A percentile compares a stretch with the other conserved stretches of the same genome.
Conservation (phyloP, 2,329 filamentous ascomycete genomes). For the Cladorrhinum sp. region DNA sequence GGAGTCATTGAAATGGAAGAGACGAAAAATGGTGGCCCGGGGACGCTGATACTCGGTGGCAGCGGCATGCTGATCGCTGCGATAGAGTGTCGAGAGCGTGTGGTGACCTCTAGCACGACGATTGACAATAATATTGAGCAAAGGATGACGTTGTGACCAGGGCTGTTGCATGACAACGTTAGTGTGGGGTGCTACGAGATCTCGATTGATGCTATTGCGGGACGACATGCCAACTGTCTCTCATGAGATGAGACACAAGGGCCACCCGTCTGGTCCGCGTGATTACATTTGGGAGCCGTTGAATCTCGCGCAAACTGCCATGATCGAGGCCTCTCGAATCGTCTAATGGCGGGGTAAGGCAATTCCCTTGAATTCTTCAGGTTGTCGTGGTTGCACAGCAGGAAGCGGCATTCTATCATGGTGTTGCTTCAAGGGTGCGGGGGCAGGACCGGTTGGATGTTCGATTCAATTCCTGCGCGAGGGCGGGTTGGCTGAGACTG, state of each 20-base stretch:
- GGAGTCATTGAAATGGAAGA: too few relatives aligned
- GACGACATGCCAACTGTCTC: neutral
- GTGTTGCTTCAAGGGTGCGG: neutral
- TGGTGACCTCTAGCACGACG: neutral
- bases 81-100: neutral
- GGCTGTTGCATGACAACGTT: neutral
- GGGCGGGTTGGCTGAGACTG: neutral
- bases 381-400: neutral
- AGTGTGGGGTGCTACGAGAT: neutral
- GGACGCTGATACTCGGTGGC: neutral
- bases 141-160: neutral
- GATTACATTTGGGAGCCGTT: constrained; percentile 5
- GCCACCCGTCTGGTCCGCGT: neutral
- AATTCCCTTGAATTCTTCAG: neutral
- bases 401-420: neutral
- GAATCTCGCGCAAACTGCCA: neutral
- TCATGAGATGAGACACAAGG: neutral
- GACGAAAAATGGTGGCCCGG: neutral
- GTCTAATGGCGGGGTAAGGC: constrained; percentile 1
- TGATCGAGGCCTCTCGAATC: constrained; percentile 1
- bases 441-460: neutral
- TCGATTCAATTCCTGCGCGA: neutral
- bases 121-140: neutral
- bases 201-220: constrained; percentile 2
- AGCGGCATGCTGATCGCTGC: neutral